These are phyloP conservation scores for Debaryomyces robertsiae DNA, from an alignment of 1,139 yeast genomes.

Conservation along the genomic window DNA sequence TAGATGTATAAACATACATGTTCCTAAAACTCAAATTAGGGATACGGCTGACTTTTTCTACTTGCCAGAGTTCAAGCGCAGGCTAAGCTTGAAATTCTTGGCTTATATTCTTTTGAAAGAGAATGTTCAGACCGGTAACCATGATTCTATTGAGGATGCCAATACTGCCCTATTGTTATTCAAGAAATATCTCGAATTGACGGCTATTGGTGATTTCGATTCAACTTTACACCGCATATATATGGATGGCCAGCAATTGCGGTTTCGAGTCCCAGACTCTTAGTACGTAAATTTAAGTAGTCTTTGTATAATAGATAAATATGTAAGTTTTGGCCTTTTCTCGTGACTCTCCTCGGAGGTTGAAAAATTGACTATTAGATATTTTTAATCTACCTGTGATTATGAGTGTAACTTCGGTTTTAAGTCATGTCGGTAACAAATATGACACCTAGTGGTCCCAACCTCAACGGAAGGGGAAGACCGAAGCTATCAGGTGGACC, in stretches of 20 bases:
- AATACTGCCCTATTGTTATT: conserved; percentile 79
- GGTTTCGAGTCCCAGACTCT: conserved; percentile 44
- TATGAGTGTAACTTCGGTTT: not conserved
- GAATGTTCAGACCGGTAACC: conserved; percentile 88
- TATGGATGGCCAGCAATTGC: conserved; percentile 63
- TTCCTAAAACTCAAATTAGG: conserved; percentile 80
- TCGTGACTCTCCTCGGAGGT: conserved; percentile 6
- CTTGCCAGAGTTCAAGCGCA: conserved; percentile 69
- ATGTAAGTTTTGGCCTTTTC: not conserved
- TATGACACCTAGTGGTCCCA: conserved; percentile 2
- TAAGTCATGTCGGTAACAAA: conserved; percentile 10
- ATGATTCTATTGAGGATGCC: conserved; percentile 97
- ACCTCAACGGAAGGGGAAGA: conserved; percentile 6
- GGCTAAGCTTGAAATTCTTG: conserved; percentile 82
- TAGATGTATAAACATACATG: conserved; percentile 87
- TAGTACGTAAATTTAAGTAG: conserved; percentile 4
- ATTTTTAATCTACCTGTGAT: no score
- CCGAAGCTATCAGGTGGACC: not conserved
- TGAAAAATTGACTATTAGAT: conserved; percentile 5
- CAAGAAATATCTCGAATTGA: conserved; percentile 67
- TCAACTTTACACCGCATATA: conserved; percentile 65
- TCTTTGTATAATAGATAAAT: conserved; percentile 9
- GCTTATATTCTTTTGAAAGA: conserved; percentile 77
- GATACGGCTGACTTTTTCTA: conserved; percentile 86
- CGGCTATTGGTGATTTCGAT: conserved; percentile 60